Conservation (phyloP, 805 yeast genomes). For the Kuraishia capsulata region DNA sequence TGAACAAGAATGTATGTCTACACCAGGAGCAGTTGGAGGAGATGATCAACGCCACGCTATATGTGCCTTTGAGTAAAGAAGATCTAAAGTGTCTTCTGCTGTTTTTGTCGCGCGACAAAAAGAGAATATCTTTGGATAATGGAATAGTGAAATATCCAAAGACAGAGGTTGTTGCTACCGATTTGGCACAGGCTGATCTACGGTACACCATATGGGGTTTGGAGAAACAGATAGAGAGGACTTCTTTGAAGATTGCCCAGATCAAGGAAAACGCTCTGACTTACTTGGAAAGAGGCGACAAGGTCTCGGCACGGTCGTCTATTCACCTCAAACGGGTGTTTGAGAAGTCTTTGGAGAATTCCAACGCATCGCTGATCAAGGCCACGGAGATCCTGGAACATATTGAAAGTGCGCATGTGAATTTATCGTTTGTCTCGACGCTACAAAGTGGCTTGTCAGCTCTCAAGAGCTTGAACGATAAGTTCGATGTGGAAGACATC, state of each 20-base stretch:
- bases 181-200: conserved; percentile 1
- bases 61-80: background rate
- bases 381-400: conserved; percentile 12
- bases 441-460: conserved; percentile 15
- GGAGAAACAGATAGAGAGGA: background rate
- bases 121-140: background rate
- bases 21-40: background rate
- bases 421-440: conserved; percentile 7
- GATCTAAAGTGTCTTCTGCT: background rate
- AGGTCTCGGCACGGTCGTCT: conserved; percentile 12
- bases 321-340: conserved; percentile 13
- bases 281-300: background rate
- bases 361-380: conserved; percentile 6
- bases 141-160: background rate
- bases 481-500: conserved; percentile 9
- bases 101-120: background rate
- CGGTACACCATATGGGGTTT: background rate
- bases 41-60: background rate
- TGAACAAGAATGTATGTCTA: background rate
- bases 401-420: conserved; percentile 18
- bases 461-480: conserved; percentile 14
- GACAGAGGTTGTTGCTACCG: background rate
- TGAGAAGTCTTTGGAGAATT: conserved; percentile 10
- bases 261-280: background rate
- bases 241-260: background rate